Conservation (phyloP, 2,329 filamentous ascomycete species). For the Cercospora sp. region DNA sequence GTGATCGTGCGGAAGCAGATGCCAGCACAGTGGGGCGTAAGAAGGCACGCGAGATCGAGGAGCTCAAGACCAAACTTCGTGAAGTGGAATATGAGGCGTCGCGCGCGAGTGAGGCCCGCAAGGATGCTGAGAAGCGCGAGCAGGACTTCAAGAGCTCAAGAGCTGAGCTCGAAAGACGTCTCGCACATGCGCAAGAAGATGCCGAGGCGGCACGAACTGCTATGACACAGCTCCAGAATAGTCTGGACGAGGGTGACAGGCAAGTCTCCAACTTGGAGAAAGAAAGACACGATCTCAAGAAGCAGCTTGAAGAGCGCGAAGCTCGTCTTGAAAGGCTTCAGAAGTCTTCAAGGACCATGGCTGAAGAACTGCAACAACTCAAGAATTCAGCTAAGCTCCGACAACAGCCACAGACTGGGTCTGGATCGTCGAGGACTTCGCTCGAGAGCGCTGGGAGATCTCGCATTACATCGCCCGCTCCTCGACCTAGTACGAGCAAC, state of each 20-base stretch:
- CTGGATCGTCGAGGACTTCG: conserved; percentile 59
- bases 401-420: conserved; percentile 42
- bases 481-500: conserved; percentile 22
- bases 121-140: conserved; percentile 72
- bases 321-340: conserved; percentile 43
- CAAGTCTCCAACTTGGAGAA: conserved; percentile 81
- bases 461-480: conserved; percentile 49
- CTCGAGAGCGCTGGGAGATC: conserved; percentile 50
- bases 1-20: conserved; percentile 90
- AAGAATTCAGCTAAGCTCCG: conserved; percentile 41
- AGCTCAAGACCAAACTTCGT: conserved; percentile 73
- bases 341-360: conserved; percentile 63
- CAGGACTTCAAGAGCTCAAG: conserved; percentile 71
- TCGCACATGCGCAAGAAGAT: conserved; percentile 70
- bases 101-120: conserved; percentile 69
- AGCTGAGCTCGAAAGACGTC: conserved; percentile 72
- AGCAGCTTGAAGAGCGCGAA: conserved; percentile 23
- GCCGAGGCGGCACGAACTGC: conserved; percentile 72
- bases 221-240: conserved; percentile 73
- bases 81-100: conserved; percentile 79
- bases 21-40: conserved; percentile 73
- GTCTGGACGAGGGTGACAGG: conserved; percentile 83
- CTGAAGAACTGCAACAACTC: conserved; percentile 57
- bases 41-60: conserved; percentile 79
- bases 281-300: conserved; percentile 60